Evolutionary conservation across 441 rosid genomes (phyloP), one percentile per base, ranked within the genome.

Genomic region (Metrosideros polymorpha): DNA sequence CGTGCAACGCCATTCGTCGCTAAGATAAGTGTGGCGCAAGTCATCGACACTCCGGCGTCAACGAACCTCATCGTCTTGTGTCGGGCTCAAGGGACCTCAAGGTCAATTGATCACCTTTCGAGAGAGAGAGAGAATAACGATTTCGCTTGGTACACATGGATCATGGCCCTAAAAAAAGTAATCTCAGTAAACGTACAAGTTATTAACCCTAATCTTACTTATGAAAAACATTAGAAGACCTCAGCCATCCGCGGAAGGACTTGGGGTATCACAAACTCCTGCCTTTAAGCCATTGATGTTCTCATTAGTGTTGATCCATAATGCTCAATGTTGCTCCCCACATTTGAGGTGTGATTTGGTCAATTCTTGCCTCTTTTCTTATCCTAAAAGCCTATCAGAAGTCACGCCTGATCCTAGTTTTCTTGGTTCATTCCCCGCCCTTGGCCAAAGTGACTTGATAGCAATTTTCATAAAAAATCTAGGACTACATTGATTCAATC

Each of bases 381-480:
- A 30, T 61, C 39, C 5, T 30, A 2, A 61, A 15, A 61, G 5
- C 9, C 6, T 30, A 4, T 0, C 0, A 57, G 9, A 30, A n/a
- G 9, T 57, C 0, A 0, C 9, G 13, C 66, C 66, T 57, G n/a
- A n/a, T n/a, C 52, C 18, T n/a, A 57, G 19, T 3, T n/a, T n/a
- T 57, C 1, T 57, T 45, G 9, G 2, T 45, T 45, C 12, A 9
- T 10, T 1, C 3, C 22, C 22, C 25, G 2, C 12, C 15, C 61
- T 56, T 56, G n/a, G 1, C 17, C 2, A 0, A 56, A 29, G n/a
- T 12, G 29, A 56, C 29, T 56, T 27, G 4, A 56, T 12, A 9
- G 30, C 15, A 27, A 25, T 56, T 56, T 27, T 6, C 7, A 14
- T 56, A 1, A 56, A 27, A 12, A 6, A 15, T 56, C 10, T 27